A percentile compares a stretch with the other conserved stretches of the same genome.
phyloP scores from a whole-genome alignment of 345 rosid genomes.

The Pistacia vera region DNA sequence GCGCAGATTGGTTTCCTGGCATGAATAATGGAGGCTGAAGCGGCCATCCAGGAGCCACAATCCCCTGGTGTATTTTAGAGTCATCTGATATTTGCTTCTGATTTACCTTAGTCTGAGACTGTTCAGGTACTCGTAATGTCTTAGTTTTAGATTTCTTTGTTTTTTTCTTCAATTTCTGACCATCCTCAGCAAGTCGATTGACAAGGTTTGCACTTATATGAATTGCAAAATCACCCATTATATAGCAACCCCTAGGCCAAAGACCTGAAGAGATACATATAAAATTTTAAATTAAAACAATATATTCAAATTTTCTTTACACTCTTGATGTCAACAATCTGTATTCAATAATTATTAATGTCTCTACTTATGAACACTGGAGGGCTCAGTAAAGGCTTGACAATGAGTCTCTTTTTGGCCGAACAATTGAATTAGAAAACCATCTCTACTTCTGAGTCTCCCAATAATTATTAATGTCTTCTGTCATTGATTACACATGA shows the following conservation, averaged over 20 bases:
- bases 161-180: slow-evolving; percentile 61
- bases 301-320: not conserved
- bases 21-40: slow-evolving; percentile 64
- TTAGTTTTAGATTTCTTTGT: slow-evolving; percentile 59
- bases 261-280: slow-evolving; percentile 14
- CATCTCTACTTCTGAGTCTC: not conserved
- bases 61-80: slow-evolving; percentile 44
- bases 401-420: not conserved
- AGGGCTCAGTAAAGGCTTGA: not conserved
- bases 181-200: slow-evolving; percentile 53
- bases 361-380: not conserved
- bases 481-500: not conserved
- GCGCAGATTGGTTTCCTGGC: slow-evolving; percentile 48
- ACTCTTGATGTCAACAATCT: not conserved
- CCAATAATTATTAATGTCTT: no score
- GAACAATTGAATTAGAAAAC: not conserved
- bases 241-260: slow-evolving; percentile 12
- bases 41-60: slow-evolving; percentile 51
- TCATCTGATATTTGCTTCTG: slow-evolving; percentile 46
- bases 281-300: not conserved
- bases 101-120: slow-evolving; percentile 39
- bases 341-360: not conserved
- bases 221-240: slow-evolving; percentile 81
- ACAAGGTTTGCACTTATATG: slow-evolving; percentile 72
- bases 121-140: slow-evolving; percentile 38